Base-by-base conservation (phyloP, 106 monocot genomes). In the Posidonia australis region DNA sequence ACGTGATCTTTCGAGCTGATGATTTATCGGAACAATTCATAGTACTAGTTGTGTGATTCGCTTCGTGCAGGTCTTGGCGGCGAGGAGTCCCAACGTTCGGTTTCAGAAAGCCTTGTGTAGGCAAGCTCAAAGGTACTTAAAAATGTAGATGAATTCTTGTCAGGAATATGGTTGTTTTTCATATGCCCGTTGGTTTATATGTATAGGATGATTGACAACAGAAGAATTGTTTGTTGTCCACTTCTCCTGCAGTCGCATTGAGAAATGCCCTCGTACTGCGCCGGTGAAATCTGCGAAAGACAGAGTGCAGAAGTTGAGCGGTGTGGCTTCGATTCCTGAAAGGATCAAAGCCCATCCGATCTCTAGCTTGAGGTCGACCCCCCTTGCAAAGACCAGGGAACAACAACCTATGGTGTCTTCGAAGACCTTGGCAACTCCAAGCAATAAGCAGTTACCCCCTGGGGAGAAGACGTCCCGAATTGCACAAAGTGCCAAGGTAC, bases 1-100 rank as follows among this genome's bases (percentile, higher is more conserved):
- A 10, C n/a, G 24, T 31, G n/a, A 44, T 26, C n/a, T 13, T 14
- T n/a, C 1, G 12, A 12, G 6, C 31, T 44, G 31, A 26, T 55
- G n/a, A n/a, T n/a, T n/a, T n/a, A n/a, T n/a, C n/a, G n/a, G n/a
- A n/a, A n/a, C n/a, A n/a, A n/a, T n/a, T n/a, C n/a, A n/a, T n/a
- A n/a, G n/a, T n/a, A n/a, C n/a, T n/a, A n/a, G n/a, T n/a, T 36
- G 36, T 36, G 36, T 7, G 36, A 4, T 36, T 36, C 36, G 36
- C 7, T 36, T 36, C 49, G 3, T 41, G 25, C 55, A 89, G 88
- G 84, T 84, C 54, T 76, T 89, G 80, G 82, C 79, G 0, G 89
- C 89, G 28, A 79, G 86, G 47, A 91, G 90, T 51, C 90, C 90
- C 48, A 91, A 91, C 58, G 49, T 90, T 9, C 62, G 76, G 32